Conservation (phyloP, 2,329 filamentous ascomycete species). For the Helotiales sp. region DNA sequence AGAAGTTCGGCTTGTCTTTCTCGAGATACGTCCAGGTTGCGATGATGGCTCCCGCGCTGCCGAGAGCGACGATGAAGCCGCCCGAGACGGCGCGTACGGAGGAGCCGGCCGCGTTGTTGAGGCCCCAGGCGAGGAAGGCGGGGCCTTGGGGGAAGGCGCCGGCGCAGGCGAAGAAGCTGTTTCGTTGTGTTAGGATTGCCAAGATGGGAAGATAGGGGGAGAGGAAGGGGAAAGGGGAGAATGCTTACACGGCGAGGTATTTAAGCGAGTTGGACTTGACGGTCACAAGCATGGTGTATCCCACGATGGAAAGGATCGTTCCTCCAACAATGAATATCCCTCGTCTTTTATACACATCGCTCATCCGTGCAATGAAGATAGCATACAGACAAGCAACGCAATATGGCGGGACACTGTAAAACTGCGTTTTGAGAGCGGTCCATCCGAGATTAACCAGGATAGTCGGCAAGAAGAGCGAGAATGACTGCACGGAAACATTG, state of each 20-base stretch:
- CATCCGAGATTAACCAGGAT: conserved; percentile 27
- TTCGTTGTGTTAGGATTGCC: conserved; percentile 1
- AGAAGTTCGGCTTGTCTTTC: conserved; percentile 43
- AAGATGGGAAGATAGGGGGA: not conserved
- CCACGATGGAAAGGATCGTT: conserved; percentile 34
- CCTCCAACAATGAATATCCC: conserved; percentile 55
- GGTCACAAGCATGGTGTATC: conserved; percentile 46
- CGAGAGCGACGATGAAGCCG: conserved; percentile 43
- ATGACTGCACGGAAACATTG: conserved; percentile 53
- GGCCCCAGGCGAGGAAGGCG: conserved; percentile 51
- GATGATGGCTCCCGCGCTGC: conserved; percentile 51
- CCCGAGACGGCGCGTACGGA: conserved; percentile 46
- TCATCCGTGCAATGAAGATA: conserved; percentile 52
- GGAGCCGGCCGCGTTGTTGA: conserved; percentile 53
- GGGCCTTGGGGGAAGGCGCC: conserved; percentile 53
- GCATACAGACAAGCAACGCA: conserved; percentile 67
- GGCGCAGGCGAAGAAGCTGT: conserved; percentile 48
- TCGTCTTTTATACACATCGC: conserved; percentile 55
- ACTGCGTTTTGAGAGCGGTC: conserved; percentile 51
- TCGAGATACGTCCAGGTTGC: conserved; percentile 52
- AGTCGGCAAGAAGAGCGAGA: conserved; percentile 58
- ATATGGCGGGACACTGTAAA: conserved; percentile 54
- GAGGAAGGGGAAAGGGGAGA: too few species aligned
- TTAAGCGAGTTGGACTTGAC: conserved; percentile 40
- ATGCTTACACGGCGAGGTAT: conserved; percentile 45